Base-by-base conservation (phyloP, 371 early-diverging fungal genomes). In the Actinomucor elegans region DNA sequence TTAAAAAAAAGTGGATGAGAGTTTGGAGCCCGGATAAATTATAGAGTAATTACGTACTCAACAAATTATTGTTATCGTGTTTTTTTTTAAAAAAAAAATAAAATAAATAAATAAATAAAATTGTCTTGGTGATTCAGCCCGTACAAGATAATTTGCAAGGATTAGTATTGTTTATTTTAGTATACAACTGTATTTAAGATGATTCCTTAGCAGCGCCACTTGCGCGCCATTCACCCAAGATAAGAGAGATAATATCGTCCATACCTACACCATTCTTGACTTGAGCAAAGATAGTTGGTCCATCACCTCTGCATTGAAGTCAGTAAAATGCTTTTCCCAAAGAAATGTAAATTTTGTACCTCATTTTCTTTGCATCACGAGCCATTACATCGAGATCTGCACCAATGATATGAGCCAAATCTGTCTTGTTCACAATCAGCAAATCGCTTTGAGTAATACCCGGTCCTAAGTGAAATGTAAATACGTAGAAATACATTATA, bases 361-460 rank as follows among this genome's bases (percentile, higher is more conserved):
- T 81, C 91, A 96, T 94, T 61, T 87, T 83, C 53, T 81, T 79
- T n/a, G 94, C 88, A 68, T 96, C 97, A 40, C 93, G 81, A 14
- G 81, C 85, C 97, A 96, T 96, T 23, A 95, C 93, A 33, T 69
- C 79, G 54, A 96, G 75, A 50, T 95, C 93, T 9, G 94, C 93
- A 18, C 94, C 95, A 6, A 96, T 90, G 38, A 87, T 83, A 36
- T 72, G 75, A 8, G 97, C 97, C 35, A 96, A 69, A 67, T 96
- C 97, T 4, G 93, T 94, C 85, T 96, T 96, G 81, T 96, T 96
- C 69, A 96, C 86, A 45, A 96, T 80, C 46, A 96, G 53, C 42
- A 96, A 77, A 61, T 96, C 97, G 56, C 91, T 91, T 65, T 94
- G 93, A 20, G 94, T 94, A 55, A 95, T 95, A 55, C 97, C 97